Evolutionary conservation across 805 yeast species (phyloP).

Genomic region (Monosporozyma aquatica): DNA sequence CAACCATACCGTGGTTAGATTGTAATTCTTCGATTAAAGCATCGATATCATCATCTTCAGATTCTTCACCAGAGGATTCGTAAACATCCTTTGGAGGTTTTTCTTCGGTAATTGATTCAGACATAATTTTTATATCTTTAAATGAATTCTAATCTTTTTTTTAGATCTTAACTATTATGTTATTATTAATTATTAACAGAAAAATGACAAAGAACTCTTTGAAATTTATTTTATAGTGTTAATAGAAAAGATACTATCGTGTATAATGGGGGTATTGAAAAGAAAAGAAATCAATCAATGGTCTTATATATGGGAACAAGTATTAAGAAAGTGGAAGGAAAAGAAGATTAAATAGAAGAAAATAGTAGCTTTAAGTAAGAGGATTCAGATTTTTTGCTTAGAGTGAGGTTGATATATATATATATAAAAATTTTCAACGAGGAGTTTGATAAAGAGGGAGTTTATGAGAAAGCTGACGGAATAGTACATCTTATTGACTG

Average conservation of each 20-base stretch:
- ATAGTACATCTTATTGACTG: too few relatives aligned
- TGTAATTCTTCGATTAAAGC: conserved; percentile 73
- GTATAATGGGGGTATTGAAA: conserved; percentile 1
- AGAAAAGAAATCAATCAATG: conserved; percentile 3
- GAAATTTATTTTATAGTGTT: too few relatives aligned
- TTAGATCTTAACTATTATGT: background rate
- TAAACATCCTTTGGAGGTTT: conserved; percentile 11
- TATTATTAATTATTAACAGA: background rate
- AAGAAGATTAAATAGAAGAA: background rate
- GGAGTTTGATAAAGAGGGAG: too few relatives aligned
- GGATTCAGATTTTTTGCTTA: too few relatives aligned
- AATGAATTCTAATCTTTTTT: conserved; percentile 1
- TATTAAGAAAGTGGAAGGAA: background rate
- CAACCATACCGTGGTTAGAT: conserved; percentile 43
- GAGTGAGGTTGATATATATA: too few relatives aligned
- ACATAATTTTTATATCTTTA: conserved; percentile 2
- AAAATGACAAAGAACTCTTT: background rate
- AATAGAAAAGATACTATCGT: conserved; percentile 1
- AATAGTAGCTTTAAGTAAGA: too few relatives aligned
- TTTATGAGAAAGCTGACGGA: too few relatives aligned
- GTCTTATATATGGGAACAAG: background rate
- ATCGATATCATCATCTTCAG: conserved; percentile 62
- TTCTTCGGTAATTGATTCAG: conserved; percentile 6
- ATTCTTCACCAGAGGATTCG: conserved; percentile 33
- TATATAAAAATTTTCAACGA: too few relatives aligned